These are phyloP conservation scores for Penicillium sp. DNA, from an alignment of 2,329 filamentous ascomycete species.

Conservation along the genomic window DNA sequence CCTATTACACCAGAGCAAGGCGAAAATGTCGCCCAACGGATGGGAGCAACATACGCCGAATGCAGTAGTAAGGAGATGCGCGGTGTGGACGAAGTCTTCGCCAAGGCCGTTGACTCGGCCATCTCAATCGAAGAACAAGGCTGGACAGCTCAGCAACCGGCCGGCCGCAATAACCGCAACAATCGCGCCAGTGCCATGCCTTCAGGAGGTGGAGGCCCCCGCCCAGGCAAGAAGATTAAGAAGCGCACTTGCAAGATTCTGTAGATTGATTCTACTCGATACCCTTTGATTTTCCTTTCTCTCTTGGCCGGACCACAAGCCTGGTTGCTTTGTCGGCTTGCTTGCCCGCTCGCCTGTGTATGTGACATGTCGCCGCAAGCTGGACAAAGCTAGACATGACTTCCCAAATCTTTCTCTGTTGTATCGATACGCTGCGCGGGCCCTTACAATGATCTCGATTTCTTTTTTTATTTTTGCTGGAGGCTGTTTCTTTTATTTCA, in stretches of 20 bases:
- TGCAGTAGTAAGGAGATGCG: conserved; percentile 95
- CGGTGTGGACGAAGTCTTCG: conserved; percentile 95
- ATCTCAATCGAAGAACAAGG: conserved; percentile 73
- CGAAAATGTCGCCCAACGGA: conserved; percentile 80
- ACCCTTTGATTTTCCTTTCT: conserved; percentile 15
- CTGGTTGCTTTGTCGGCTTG: conserved; percentile 37
- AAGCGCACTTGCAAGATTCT: conserved; percentile 80
- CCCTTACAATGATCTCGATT: conserved; percentile 12
- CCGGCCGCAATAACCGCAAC: conserved; percentile 15
- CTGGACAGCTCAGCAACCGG: conserved; percentile 33
- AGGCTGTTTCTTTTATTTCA: conserved; percentile 27
- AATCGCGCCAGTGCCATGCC: conserved; percentile 20
- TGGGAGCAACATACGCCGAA: conserved; percentile 95
- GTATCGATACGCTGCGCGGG: conserved; percentile 23
- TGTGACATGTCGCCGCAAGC: conserved; percentile 24
- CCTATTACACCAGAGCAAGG: conserved; percentile 92
- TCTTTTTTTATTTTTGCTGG: conserved; percentile 16
- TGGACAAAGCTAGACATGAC: conserved; percentile 27
- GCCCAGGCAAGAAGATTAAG: conserved; percentile 65
- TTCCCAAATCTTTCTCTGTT: conserved; percentile 15
- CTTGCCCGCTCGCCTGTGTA: conserved; percentile 21
- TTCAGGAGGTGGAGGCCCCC: conserved; percentile 39
- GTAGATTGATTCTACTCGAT: conserved; percentile 45
- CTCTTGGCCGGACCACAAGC: conserved; percentile 29
- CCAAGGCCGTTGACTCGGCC: conserved; percentile 83